Evolutionary conservation across 23 red algal genomes (phyloP).

Genomic region (Gracilaria gracilis): DNA sequence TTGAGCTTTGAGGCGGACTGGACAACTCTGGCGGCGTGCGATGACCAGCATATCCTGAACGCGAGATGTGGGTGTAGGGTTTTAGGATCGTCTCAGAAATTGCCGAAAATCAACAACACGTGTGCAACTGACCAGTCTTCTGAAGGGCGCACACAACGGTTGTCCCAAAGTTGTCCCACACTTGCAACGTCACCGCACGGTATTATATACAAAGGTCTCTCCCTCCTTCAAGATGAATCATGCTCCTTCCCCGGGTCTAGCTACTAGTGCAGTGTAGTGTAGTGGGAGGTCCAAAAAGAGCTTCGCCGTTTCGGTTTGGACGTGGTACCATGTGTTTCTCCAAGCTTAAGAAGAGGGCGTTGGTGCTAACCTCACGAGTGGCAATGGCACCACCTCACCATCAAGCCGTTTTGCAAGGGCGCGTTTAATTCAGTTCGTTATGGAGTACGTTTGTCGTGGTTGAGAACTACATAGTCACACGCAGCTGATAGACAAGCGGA

Average conservation of each 20-base stretch:
- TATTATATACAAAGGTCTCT: no score
- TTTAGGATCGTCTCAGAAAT: constrained; percentile 6
- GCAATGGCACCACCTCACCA: background rate
- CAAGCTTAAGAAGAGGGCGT: background rate
- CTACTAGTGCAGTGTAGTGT: no score
- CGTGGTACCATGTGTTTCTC: background rate
- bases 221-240: no score
- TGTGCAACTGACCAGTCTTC: background rate
- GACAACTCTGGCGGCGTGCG: no score
- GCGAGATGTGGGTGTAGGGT: constrained; percentile 22
- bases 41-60: no score
- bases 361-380: background rate
- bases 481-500: background rate
- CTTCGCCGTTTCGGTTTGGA: no score
- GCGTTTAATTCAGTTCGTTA: background rate
- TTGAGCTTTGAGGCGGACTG: background rate
- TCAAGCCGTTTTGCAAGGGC: background rate
- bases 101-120: constrained; percentile 7
- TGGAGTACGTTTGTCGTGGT: background rate
- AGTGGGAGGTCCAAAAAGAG: no score
- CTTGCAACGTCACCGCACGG: no score
- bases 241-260: no score
- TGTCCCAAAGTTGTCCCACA: no score
- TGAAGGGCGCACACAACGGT: no score
- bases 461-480: no score